These are phyloP conservation scores for Grigorovia jiainica DNA, from an alignment of 805 yeast genomes.

Conservation along the genomic window DNA sequence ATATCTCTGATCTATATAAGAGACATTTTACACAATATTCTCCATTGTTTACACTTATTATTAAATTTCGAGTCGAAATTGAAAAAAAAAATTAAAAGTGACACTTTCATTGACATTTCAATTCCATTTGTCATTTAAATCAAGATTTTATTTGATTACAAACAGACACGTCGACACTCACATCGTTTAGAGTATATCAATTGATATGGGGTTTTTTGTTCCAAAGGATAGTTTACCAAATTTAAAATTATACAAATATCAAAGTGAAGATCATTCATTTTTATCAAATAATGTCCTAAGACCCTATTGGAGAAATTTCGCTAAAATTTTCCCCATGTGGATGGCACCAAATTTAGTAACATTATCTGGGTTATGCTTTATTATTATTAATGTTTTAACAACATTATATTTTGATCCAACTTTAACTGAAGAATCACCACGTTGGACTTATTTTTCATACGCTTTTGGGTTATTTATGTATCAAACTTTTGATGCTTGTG, in stretches of 20 bases:
- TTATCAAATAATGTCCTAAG: constrained; percentile 70
- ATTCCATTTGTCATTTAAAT: no score
- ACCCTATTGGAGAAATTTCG: constrained; percentile 74
- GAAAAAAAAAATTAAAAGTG: no score
- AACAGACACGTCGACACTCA: no score
- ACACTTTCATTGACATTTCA: no score
- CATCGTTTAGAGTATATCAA: no score
- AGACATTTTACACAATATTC: no score
- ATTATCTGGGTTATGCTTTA: constrained; percentile 64
- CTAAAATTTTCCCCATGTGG: constrained; percentile 64
- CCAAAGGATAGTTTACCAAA: constrained; percentile 43
- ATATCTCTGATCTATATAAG: no score
- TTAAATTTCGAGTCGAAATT: no score
- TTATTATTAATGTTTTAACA: constrained; percentile 52
- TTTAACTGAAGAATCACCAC: constrained; percentile 50
- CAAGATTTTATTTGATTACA: no score
- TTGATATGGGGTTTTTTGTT: constrained; percentile 63
- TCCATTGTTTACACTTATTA: no score
- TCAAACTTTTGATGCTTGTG: constrained; percentile 95
- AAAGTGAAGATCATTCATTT: constrained; percentile 74
- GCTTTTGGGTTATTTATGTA: constrained; percentile 81
- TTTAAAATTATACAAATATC: constrained; percentile 50
- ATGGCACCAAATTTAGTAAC: constrained; percentile 94
- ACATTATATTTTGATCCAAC: constrained; percentile 70
- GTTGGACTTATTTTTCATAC: constrained; percentile 69